Evolutionary conservation across 768 basidiomycete genomes (phyloP), one percentile per base, ranked within the genome.

Genomic region (Lepiota brunneoincarnata): DNA sequence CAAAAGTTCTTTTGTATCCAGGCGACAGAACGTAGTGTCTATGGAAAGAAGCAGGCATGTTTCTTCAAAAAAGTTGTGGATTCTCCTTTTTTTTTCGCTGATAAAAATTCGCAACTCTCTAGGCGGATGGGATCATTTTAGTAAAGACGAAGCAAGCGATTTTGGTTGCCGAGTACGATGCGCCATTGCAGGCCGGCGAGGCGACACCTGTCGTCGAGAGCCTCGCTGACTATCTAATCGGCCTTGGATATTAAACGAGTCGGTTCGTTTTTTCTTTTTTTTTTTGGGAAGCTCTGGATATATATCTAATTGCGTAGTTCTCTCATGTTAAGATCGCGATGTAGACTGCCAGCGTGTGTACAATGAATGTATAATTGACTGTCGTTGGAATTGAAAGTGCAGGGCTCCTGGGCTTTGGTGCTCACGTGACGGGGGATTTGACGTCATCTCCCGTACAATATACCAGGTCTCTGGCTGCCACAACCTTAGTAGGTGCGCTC

Each of bases 61-160:
- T 2, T 53, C 12, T 18, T 28, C 49, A 10, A 37, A 10, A 37
- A 7, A 31, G 4, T 10, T 31, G 7, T 31, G 31, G 31, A 51
- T 45, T 39, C 48, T 42, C 45, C 50, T 37, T 49, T 47, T 28
- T 12, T 23, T 15, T n/a, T 28, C 1, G 1, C 46, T 48, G 9
- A 42, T 37, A 49, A 24, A 28, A 34, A 23, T 44, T 40, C 21
- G 35, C 38, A n/a, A 40, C 6, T 53, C n/a, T 20, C 4, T 63
- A 95, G 93, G 78, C 76, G 18, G 83, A 91, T 66, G 94, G 95
- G 1, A 81, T 75, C 35, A 67, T 84, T 58, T 62, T 93, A 55
- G 84, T 89, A 43, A 89, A 89, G 76, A 95, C 92, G 15, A 87
- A 79, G 57, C 87, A 90, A 63, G 92, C 91, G n/a, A 73, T 96